Base-by-base conservation (phyloP, 148 eudicot species). In the Chenopodium formosanum region DNA sequence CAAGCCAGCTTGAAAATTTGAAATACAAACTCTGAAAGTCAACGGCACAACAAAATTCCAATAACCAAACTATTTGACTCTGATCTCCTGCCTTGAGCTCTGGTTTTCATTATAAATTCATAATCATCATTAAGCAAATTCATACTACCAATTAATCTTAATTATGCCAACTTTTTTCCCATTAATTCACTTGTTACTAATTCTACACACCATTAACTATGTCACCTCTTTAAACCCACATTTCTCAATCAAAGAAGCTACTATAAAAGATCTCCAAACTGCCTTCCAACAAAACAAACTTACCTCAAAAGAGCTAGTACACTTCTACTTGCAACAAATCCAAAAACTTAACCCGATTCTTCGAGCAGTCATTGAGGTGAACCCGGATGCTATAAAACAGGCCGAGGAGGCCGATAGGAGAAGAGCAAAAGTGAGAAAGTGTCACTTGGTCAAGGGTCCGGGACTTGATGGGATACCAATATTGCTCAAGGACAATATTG, bases 261-360 rank as follows among this genome's bases (percentile, higher is more conserved):
- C 94, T 69, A 84, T 91, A 78, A 63, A 84, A 5, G 83, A 76
- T 60, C 52, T 89, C 73, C 93, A 89, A 52, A 77, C 62, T 1
- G 92, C 92, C 12, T 90, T 91, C 80, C n/a, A 81, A 31, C 63
- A 85, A 10, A 82, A 85, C n/a, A 78, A 86, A 70, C 93, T 91
- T 73, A 90, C 85, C 4, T 90, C 93, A 31, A 77, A 82, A 7
- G 83, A 89, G 27, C 86, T 92, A 10, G 91, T 90, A n/a, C 80
- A 85, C 31, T 87, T 82, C 75, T 92, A 92, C 89, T 65, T 92
- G 2, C 63, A 58, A 32, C 87, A 67, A 72, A 89, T 92, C 80
- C 68, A 84, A 7, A 50, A 70, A 68, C 89, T 92, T 19, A 90
- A 90, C 81, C 91, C 92, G 3, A 50, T 11, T 20, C 84, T 89